Percentiles rank a stretch among this genome's conserved stretches.
Evolutionary conservation across 2,329 filamentous ascomycete species (phyloP).

Genomic region (Venturia aucupariae): DNA sequence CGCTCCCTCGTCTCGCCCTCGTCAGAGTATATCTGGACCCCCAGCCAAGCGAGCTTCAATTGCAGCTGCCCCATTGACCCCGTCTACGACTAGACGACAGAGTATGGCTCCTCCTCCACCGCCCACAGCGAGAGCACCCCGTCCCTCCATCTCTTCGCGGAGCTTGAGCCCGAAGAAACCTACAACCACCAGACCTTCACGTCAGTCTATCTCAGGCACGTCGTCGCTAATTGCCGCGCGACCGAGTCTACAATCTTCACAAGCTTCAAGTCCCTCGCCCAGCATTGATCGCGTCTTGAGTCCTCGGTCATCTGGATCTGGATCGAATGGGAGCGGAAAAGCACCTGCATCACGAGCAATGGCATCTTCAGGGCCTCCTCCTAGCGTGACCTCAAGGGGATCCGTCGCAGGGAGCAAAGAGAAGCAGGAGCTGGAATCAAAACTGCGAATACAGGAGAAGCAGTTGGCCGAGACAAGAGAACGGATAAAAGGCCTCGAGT

Average conservation of each 20-base stretch:
- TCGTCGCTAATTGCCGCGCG: neutral
- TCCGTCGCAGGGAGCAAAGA: slow-evolving; percentile 39
- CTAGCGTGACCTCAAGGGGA: slow-evolving; percentile 5
- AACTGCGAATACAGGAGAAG: slow-evolving; percentile 77
- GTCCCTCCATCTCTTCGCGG: slow-evolving; percentile 27
- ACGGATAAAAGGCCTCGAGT: slow-evolving; percentile 68
- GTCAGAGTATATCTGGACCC: slow-evolving; percentile 1
- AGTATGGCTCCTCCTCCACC: slow-evolving; percentile 11
- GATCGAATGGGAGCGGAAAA: slow-evolving; percentile 18
- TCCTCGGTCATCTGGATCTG: slow-evolving; percentile 8
- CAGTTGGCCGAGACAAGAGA: slow-evolving; percentile 80
- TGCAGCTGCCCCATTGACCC: neutral
- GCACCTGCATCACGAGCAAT: slow-evolving; percentile 19
- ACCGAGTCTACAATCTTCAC: slow-evolving; percentile 2
- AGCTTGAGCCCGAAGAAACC: slow-evolving; percentile 14
- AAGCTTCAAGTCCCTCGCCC: slow-evolving; percentile 1
- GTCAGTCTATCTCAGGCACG: neutral
- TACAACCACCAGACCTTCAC: slow-evolving; percentile 8
- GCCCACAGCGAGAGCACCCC: slow-evolving; percentile 26
- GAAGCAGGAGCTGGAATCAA: slow-evolving; percentile 80
- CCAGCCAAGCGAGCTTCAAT: slow-evolving; percentile 11
- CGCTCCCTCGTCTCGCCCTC: neutral
- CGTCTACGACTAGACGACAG: neutral
- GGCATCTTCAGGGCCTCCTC: slow-evolving; percentile 15
- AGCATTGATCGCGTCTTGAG: slow-evolving; percentile 13